Percentiles rank a stretch among this genome's conserved stretches.
Evolutionary conservation across 78 protist species (phyloP).

Genomic region (Diacronema lutheri): DNA sequence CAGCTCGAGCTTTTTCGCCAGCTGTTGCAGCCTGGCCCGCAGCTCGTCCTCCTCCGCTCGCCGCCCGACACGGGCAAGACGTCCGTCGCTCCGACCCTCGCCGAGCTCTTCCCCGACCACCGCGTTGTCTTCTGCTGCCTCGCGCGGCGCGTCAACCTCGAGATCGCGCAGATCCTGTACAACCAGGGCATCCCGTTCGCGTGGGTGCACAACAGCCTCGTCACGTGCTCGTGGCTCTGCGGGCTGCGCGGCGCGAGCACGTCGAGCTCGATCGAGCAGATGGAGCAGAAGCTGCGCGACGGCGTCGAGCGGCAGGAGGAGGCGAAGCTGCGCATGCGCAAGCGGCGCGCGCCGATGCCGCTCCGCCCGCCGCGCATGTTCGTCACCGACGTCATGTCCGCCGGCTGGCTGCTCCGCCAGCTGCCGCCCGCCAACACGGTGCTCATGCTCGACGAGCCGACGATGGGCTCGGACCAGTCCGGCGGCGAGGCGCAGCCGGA

Average conservation of each 20-base stretch:
- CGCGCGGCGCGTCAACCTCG: constrained; percentile 16
- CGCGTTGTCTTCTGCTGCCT: constrained; percentile 1
- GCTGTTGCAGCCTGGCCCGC: background rate
- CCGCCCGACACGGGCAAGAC: constrained; percentile 14
- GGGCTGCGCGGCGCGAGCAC: background rate
- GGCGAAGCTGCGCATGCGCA: background rate
- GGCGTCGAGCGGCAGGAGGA: background rate
- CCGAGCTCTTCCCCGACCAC: constrained; percentile 3
- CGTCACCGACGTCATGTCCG: background rate
- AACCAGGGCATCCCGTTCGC: constrained; percentile 9
- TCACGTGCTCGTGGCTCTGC: constrained; percentile 8
- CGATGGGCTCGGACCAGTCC: background rate
- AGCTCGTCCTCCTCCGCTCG: background rate
- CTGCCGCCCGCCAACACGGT: background rate
- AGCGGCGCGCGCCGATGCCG: background rate
- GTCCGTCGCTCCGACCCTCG: background rate
- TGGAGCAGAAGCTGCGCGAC: constrained; percentile 1
- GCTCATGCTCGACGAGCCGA: constrained; percentile 6
- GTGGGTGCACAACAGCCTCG: background rate
- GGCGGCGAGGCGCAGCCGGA: background rate
- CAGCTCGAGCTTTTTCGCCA: background rate
- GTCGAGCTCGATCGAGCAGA: background rate
- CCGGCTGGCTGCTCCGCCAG: background rate
- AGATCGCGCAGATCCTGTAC: constrained; percentile 6
- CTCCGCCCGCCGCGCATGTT: background rate